Base-by-base conservation (phyloP, 768 basidiomycete genomes). In the Gymnopilus junonius region DNA sequence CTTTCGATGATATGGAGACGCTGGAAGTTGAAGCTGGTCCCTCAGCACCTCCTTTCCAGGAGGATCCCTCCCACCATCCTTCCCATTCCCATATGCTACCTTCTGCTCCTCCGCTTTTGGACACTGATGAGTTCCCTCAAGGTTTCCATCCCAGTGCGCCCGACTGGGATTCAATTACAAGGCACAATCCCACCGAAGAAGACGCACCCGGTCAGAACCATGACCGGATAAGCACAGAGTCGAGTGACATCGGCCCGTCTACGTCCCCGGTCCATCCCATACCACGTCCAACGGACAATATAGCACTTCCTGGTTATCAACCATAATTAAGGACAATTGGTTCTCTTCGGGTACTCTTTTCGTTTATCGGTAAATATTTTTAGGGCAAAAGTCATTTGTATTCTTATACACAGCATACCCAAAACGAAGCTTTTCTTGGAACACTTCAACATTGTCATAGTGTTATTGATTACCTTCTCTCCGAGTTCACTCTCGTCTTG, bases 31-130 rank as follows among this genome's bases (percentile, higher is more conserved):
- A 76, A 50, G 62, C 73, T 53, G 80, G 67, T 39, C 80, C 81
- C 11, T 80, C 80, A 55, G 82, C 79, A 20, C 81, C 83, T 50
- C 80, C 81, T 5, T 84, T 85, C 62, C 84, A 81, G 62, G 81
- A 76, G 63, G 66, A 64, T 21, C 71, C 79, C 27, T 76, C 76
- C 57, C 74, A 76, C 23, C 76, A 79, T 37, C 71, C 75, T 14
- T 59, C 75, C 14, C 68, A 73, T 45, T 65, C 59, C 40, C 65
- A 67, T 60, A 59, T 81, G 31, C 67, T 77, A 20, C 82, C 87
- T n/a, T 87, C 86, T 56, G 85, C 85, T 2, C 84, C 84, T 60
- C 77, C 77, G 17, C 56, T 79, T 50, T 57, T 69, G 57, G 76
- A 74, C 25, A 68, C 71, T 43, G 76, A 67, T 56, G 62, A 71